These are phyloP conservation scores for Misopates orontium DNA, from an alignment of 257 asterid genomes.

Conservation along the genomic window DNA sequence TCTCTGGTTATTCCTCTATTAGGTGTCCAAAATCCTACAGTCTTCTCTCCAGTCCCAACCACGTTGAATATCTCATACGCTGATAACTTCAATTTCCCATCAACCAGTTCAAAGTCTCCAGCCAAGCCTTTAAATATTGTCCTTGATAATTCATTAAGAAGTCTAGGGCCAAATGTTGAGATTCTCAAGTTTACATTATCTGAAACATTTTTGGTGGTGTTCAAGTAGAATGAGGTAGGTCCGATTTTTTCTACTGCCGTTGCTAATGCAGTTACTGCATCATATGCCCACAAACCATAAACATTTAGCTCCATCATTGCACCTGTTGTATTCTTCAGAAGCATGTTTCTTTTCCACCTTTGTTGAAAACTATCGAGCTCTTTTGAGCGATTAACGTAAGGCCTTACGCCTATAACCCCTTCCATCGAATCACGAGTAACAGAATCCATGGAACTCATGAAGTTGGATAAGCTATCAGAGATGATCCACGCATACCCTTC, in stretches of 20 bases:
- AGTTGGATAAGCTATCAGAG: conserved; percentile 50
- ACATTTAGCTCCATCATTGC: conserved; percentile 36
- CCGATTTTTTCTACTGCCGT: conserved; percentile 48
- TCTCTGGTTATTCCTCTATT: conserved; percentile 34
- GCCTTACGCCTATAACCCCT: conserved; percentile 65
- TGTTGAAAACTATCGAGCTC: conserved; percentile 30
- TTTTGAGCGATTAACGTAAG: conserved; percentile 35
- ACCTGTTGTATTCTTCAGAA: conserved; percentile 13
- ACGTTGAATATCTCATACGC: conserved; percentile 44
- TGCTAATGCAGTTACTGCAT: conserved; percentile 50
- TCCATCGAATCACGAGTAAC: conserved; percentile 46
- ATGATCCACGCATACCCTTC: conserved; percentile 58
- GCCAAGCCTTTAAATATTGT: conserved; percentile 37
- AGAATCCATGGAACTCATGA: conserved; percentile 36
- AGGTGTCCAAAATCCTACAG: conserved; percentile 44
- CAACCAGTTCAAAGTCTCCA: conserved; percentile 36
- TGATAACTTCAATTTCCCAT: conserved; percentile 36
- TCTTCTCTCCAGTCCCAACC: conserved; percentile 39
- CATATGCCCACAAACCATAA: conserved; percentile 65
- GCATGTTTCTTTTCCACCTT: conserved; percentile 45
- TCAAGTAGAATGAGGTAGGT: conserved; percentile 1
- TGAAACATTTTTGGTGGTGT: conserved; percentile 1
- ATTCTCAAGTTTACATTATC: conserved; percentile 5
- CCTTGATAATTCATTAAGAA: conserved; percentile 25
- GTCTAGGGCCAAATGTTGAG: conserved; percentile 35